These are phyloP conservation scores for Moesziomyces sp. DNA, from an alignment of 1,284 basidiomycete species.

Conservation along the genomic window DNA sequence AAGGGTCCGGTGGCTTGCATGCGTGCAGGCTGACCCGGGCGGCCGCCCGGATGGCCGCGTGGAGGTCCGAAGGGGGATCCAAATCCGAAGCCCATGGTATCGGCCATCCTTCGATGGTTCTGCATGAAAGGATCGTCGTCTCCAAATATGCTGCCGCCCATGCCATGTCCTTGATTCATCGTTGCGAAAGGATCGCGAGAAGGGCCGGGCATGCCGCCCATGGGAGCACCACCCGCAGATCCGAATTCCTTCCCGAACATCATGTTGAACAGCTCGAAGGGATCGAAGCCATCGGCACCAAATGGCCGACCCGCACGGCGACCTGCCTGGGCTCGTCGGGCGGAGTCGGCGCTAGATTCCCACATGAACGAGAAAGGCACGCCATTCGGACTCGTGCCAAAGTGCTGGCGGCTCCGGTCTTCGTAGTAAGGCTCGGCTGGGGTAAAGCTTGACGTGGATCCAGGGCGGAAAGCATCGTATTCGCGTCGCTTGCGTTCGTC, in stretches of 20 bases:
- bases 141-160: conserved; percentile 32
- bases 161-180: conserved; percentile 9
- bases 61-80: conserved; percentile 16
- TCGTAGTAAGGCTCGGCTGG: conserved; percentile 23
- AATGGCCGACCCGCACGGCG: conserved; percentile 42
- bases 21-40: conserved; percentile 7
- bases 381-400: conserved; percentile 53
- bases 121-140: conserved; percentile 50
- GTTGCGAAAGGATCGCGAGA: conserved; percentile 15
- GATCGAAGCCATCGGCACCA: conserved; percentile 55
- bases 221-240: conserved; percentile 14
- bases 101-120: conserved; percentile 54
- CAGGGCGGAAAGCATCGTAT: conserved; percentile 46
- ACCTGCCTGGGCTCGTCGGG: conserved; percentile 51
- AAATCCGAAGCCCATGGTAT: conserved; percentile 47
- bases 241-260: conserved; percentile 57
- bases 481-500: conserved; percentile 53
- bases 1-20: conserved; percentile 19
- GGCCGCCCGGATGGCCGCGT: conserved; percentile 1
- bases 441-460: conserved; percentile 1
- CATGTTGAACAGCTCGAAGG: conserved; percentile 63
- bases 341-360: conserved; percentile 63
- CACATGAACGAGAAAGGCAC: conserved; percentile 57
- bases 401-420: conserved; percentile 32
- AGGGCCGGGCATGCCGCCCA: conserved; percentile 7